A percentile compares a stretch with the other conserved stretches of the same genome.
These are phyloP conservation scores for Aspergillus hiratsukae DNA, from an alignment of 2,329 filamentous ascomycete species.

Conservation along the genomic window DNA sequence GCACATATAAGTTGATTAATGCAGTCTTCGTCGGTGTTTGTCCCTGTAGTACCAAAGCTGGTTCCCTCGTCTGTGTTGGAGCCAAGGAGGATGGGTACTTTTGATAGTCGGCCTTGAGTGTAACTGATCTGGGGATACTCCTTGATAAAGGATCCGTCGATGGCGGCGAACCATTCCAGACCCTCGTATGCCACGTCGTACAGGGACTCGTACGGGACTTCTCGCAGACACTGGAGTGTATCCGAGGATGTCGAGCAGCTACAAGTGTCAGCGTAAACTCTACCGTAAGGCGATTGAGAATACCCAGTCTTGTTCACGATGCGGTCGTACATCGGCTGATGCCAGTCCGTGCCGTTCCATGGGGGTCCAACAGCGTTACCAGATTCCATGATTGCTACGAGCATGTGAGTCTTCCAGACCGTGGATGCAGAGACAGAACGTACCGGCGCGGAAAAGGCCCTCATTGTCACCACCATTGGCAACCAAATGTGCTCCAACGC, in stretches of 20 bases:
- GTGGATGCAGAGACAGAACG: background rate
- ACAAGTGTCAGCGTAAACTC: background rate
- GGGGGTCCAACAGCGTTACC: constrained; percentile 28
- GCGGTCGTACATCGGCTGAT: constrained; percentile 30
- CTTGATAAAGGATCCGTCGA: constrained; percentile 55
- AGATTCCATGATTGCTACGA: constrained; percentile 28
- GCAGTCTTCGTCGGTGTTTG: constrained; percentile 54
- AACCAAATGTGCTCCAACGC: constrained; percentile 27
- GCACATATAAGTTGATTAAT: constrained; percentile 28
- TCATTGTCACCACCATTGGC: constrained; percentile 27
- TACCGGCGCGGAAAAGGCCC: constrained; percentile 28
- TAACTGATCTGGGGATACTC: constrained; percentile 54
- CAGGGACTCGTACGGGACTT: constrained; percentile 21
- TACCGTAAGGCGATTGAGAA: background rate
- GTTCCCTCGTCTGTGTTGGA: constrained; percentile 64
- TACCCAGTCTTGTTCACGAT: constrained; percentile 25
- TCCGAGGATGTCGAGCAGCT: constrained; percentile 23
- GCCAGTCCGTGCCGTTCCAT: constrained; percentile 31
- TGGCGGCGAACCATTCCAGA: constrained; percentile 36
- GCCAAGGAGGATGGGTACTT: constrained; percentile 60
- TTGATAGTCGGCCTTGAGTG: constrained; percentile 54
- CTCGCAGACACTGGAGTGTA: constrained; percentile 27
- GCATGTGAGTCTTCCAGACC: background rate
- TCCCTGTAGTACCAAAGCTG: constrained; percentile 48
- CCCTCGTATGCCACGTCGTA: constrained; percentile 23